These are phyloP conservation scores for Endocalyx cinctus DNA, from an alignment of 2,329 filamentous ascomycete species.

Conservation along the genomic window DNA sequence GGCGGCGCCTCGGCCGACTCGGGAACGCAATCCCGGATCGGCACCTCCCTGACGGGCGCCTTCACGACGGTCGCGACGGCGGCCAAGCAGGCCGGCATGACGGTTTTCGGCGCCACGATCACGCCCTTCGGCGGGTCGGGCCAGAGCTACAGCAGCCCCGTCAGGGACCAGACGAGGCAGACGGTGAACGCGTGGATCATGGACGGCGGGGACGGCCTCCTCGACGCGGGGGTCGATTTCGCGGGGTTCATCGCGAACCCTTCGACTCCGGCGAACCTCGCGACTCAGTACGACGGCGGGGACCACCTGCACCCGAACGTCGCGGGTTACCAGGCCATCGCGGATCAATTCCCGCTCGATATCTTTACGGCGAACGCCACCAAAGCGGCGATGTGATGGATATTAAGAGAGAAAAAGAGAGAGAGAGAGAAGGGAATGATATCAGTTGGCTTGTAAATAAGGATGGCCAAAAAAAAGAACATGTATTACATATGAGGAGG, in stretches of 20 bases:
- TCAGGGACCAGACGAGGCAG: conserved; percentile 51
- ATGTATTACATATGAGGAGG: no score
- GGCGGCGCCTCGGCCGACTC: conserved; percentile 43
- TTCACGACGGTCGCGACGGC: conserved; percentile 54
- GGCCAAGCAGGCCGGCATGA: conserved; percentile 49
- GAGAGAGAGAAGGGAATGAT: no score
- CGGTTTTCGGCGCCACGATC: conserved; percentile 60
- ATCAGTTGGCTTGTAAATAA: no score
- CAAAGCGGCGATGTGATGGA: no score
- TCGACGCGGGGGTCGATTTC: conserved; percentile 61
- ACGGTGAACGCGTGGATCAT: conserved; percentile 60
- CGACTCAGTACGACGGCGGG: conserved; percentile 50
- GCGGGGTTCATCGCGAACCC: conserved; percentile 51
- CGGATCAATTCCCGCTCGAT: conserved; percentile 52
- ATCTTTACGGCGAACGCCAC: conserved; percentile 36
- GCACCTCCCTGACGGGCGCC: conserved; percentile 48
- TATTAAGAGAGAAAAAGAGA: no score
- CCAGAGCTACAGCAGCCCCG: conserved; percentile 50
- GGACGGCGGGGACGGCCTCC: conserved; percentile 40
- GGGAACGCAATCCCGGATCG: conserved; percentile 43
- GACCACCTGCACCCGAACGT: conserved; percentile 63
- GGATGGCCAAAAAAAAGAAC: no score
- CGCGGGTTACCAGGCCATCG: conserved; percentile 55
- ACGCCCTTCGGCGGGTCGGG: conserved; percentile 54
- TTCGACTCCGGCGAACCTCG: conserved; percentile 42